A percentile compares a stretch with the other conserved stretches of the same genome.
phyloP scores from a whole-genome alignment of 106 monocot species.

The Platanthera guangdongensis region DNA sequence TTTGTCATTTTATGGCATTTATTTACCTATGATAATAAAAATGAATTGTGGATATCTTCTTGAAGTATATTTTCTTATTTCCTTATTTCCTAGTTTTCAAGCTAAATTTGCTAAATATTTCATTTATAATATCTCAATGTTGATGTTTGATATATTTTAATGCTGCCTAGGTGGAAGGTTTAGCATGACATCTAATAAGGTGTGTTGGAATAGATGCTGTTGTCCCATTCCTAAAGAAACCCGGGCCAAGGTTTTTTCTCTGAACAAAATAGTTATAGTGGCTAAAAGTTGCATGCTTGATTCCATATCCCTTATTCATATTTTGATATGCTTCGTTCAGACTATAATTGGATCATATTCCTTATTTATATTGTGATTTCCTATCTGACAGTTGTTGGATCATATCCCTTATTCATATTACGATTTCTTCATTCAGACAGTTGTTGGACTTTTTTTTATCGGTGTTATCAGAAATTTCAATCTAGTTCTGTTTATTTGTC shows the following conservation, averaged over 20 bases:
- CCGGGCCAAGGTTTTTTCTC: no score
- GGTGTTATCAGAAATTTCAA: no score
- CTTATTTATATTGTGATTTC: neutral
- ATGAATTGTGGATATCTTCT: neutral
- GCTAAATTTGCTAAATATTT: neutral
- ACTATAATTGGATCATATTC: neutral
- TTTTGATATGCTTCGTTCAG: slow-evolving; percentile 6
- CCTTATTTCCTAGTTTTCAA: neutral
- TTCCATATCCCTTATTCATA: neutral
- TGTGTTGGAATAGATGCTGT: no score
- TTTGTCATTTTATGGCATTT: neutral
- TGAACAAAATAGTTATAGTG: neutral
- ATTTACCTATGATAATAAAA: neutral
- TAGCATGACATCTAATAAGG: no score
- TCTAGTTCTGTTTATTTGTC: neutral
- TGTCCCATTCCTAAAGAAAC: no score
- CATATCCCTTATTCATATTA: neutral
- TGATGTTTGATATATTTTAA: no score
- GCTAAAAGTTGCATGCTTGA: neutral
- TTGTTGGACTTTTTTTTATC: no score
- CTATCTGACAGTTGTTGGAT: neutral
- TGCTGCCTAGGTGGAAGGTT: no score
- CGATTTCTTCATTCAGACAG: slow-evolving; percentile 33
- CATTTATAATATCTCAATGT: no score
- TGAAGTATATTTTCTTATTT: neutral